Evolutionary conservation across 192 early-diverging fungal genomes (phyloP), one percentile per base, ranked within the genome.

Genomic region (Coemansia sp.): DNA sequence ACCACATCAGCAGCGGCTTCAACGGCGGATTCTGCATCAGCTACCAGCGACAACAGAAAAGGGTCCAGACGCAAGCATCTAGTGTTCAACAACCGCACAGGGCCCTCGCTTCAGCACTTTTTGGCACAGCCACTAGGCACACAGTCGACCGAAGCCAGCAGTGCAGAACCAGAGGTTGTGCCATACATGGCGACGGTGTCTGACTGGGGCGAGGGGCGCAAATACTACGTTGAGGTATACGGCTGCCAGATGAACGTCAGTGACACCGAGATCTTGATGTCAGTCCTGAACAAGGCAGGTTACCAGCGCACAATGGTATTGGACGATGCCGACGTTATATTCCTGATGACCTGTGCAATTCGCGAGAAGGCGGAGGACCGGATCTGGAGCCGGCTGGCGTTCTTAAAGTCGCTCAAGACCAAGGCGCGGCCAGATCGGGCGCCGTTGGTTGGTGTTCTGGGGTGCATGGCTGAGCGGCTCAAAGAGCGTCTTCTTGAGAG

Each of bases 181-280:
- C 76, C 76, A 2, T 78, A 78, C 59, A 55, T 78, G 69, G 2
- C 69, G 7, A 30, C 27, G 8, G 60, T 78, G 11, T 63, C 65
- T 9, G 76, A 78, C 59, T 78, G 76, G 69, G 88, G 87, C 4
- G 66, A 72, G 46, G 84, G 84, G 2, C 75, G 82, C 43, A 87
- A 84, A 53, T 90, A 83, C 59, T 87, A 82, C 66, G 83, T 90
- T 9, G 88, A 90, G 60, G 88, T 90, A 27, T 90, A 90, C 59
- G 88, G 88, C 10, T 90, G 88, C 59, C 88, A 90, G 71, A 89
- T 90, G 88, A 90, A 90, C 57, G 85, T 88, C 52, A 90, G 84
- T 60, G 88, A 90, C 57, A 88, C 88, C 0, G 88, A 90, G 65
- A 88, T 90, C 45, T 68, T 90, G 54, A 90, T 86, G 80, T 70